Evolutionary conservation across 495 filamentous ascomycete species (phyloP).

Genomic region (Tuber microsphaerosporum): DNA sequence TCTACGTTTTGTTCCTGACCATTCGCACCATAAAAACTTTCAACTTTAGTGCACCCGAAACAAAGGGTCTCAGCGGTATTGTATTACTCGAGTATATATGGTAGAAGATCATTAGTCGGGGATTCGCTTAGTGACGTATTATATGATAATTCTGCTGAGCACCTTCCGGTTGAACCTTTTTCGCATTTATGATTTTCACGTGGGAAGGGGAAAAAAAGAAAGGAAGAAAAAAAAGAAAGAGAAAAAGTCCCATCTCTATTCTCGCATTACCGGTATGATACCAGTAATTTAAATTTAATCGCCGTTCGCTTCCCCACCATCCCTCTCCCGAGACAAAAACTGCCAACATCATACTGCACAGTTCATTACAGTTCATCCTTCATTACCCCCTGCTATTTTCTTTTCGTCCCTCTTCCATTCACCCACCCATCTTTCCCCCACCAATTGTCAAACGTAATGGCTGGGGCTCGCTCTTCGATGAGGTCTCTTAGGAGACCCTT

Average conservation of each 20-base stretch:
- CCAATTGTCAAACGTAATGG: slow-evolving; percentile 18
- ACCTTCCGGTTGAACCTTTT: too few species aligned
- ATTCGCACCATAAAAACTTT: not conserved
- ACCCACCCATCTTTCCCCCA: not conserved
- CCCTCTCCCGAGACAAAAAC: not conserved
- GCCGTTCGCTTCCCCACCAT: too few species aligned
- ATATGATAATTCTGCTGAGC: not conserved
- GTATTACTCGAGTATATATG: too few species aligned
- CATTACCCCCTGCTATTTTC: not conserved
- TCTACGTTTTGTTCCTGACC: not conserved
- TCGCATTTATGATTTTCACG: too few species aligned
- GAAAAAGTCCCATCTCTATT: too few species aligned
- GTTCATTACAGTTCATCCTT: not conserved
- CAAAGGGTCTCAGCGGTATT: too few species aligned
- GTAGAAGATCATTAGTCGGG: not conserved
- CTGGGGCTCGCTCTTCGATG: slow-evolving; percentile 34
- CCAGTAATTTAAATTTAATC: too few species aligned
- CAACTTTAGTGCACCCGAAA: too few species aligned
- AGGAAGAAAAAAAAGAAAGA: too few species aligned
- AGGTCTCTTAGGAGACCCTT: slow-evolving; percentile 36
- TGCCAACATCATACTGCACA: not conserved
- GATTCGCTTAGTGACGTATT: not conserved
- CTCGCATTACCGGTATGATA: too few species aligned
- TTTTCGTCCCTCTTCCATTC: not conserved
- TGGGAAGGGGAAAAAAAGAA: too few species aligned